Conservation (phyloP, 129 eudicot species). For the Ambrosia artemisiifolia region DNA sequence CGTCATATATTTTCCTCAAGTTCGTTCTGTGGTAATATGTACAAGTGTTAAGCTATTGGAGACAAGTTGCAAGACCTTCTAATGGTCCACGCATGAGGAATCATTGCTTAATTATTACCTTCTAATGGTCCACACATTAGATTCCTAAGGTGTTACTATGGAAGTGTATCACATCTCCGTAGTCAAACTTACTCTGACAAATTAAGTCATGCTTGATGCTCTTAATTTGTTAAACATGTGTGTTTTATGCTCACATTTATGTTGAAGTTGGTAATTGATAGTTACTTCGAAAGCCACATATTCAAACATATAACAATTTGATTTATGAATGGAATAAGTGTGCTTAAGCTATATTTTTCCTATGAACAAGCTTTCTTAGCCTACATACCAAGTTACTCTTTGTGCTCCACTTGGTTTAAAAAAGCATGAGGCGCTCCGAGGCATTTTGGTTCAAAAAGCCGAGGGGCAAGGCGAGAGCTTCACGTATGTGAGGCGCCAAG, state of each 20-base stretch:
- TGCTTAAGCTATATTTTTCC: background rate
- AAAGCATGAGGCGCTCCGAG: too few relatives aligned
- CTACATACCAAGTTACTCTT: background rate
- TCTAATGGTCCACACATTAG: background rate
- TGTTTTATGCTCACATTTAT: background rate
- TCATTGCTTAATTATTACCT: background rate
- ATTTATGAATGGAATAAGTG: background rate
- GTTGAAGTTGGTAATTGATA: background rate
- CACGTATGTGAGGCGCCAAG: too few relatives aligned
- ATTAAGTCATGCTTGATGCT: background rate
- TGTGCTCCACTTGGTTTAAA: too few relatives aligned
- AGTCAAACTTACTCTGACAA: background rate
- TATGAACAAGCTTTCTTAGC: background rate
- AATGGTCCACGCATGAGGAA: background rate
- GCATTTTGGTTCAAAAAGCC: too few relatives aligned
- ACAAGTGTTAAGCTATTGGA: slow-evolving; percentile 2
- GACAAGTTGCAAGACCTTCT: background rate
- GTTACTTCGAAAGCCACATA: background rate
- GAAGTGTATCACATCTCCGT: background rate
- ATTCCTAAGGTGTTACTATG: slow-evolving; percentile 3
- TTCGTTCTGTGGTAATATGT: slow-evolving; percentile 3
- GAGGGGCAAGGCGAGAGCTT: too few relatives aligned
- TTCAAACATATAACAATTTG: background rate
- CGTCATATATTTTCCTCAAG: slow-evolving; percentile 11
- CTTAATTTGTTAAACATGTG: too few relatives aligned